Evolutionary conservation across 1,139 yeast genomes (phyloP).

Genomic region (Suhomyces bolitotheri): DNA sequence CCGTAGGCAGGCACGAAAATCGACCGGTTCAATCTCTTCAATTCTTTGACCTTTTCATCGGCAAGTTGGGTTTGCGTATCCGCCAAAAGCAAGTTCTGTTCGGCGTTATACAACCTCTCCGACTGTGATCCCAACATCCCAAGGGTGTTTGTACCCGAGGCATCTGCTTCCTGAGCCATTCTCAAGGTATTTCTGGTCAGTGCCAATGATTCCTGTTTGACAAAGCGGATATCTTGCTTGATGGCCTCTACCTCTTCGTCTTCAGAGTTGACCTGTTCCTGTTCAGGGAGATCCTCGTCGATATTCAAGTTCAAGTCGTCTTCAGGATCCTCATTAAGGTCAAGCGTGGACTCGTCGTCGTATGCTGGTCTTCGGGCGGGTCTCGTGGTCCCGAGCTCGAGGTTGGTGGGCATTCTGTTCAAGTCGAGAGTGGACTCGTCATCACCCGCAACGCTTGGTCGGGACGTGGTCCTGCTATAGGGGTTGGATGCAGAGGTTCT

Average conservation of each 20-base stretch:
- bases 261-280: constrained; percentile 53
- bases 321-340: constrained; percentile 42
- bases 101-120: constrained; percentile 78
- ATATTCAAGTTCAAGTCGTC: constrained; percentile 43
- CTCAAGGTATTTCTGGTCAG: constrained; percentile 83
- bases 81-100: constrained; percentile 72
- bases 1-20: constrained; percentile 78
- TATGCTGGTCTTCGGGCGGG: constrained; percentile 28
- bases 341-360: constrained; percentile 29
- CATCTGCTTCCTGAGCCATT: constrained; percentile 91
- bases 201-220: constrained; percentile 84
- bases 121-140: constrained; percentile 94
- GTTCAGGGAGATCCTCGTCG: constrained; percentile 41
- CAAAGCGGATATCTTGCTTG: constrained; percentile 79
- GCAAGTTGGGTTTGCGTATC: constrained; percentile 83
- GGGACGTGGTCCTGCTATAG: constrained; percentile 10
- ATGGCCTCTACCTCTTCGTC: constrained; percentile 91
- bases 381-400: constrained; percentile 28
- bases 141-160: constrained; percentile 82
- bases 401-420: constrained; percentile 43
- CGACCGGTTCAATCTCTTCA: constrained; percentile 77
- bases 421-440: constrained; percentile 45
- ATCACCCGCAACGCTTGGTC: constrained; percentile 8
- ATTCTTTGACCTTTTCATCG: constrained; percentile 78
- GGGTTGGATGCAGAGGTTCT: constrained; percentile 9